Conservation (phyloP, 306 rosid species). For the Fagus crenata region DNA sequence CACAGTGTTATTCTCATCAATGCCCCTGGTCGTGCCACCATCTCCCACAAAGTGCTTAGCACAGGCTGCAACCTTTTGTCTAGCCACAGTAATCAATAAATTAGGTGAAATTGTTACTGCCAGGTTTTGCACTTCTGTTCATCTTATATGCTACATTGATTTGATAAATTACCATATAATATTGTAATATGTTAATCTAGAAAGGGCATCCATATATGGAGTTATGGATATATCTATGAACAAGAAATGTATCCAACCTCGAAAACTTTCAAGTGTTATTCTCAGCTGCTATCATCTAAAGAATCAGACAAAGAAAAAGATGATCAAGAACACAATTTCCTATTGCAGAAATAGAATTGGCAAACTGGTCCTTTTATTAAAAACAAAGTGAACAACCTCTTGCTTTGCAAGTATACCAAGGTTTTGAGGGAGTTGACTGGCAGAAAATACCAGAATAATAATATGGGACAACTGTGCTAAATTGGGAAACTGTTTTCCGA, state of each 20-base stretch:
- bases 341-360: background rate
- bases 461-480: background rate
- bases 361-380: background rate
- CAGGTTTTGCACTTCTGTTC: constrained; percentile 14
- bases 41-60: constrained; percentile 95
- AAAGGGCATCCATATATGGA: background rate
- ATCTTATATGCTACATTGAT: background rate
- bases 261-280: background rate
- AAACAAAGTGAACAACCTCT: background rate
- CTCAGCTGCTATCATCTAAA: background rate
- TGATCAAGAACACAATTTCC: background rate
- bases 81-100: constrained; percentile 30
- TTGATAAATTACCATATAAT: background rate
- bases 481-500: background rate
- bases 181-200: background rate
- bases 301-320: background rate
- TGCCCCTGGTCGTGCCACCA: constrained; percentile 87
- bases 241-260: background rate
- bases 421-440: background rate
- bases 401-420: background rate
- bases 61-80: constrained; percentile 93
- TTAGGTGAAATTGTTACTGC: constrained; percentile 9
- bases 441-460: background rate
- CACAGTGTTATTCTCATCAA: constrained; percentile 86
- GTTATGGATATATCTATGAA: background rate